Percentiles rank a stretch among this genome's conserved stretches.
Conservation (phyloP, 768 basidiomycete genomes). For the Mycena maculata region DNA sequence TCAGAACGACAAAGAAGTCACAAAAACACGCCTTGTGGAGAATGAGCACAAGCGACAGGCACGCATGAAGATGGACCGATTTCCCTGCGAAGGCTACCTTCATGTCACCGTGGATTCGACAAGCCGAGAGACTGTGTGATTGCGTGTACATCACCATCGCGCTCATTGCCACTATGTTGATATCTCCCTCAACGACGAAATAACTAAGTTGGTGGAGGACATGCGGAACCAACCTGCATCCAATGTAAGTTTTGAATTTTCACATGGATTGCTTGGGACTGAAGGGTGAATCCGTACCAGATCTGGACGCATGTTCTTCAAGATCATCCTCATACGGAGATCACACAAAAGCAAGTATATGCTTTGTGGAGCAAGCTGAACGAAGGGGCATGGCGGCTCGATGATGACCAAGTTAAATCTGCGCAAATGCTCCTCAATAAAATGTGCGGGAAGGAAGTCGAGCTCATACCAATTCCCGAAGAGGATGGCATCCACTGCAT, state of each 20-base stretch:
- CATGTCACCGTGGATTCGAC: no score
- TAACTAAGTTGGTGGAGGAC: no score
- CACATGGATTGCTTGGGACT: not conserved
- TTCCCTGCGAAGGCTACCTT: no score
- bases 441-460: not conserved
- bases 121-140: no score
- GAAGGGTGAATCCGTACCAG: not conserved
- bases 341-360: slow-evolving; percentile 6
- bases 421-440: not conserved
- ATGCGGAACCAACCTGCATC: no score
- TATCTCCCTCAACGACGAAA: no score
- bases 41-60: not conserved
- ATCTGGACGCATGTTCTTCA: slow-evolving; percentile 1
- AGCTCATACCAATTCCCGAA: not conserved
- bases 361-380: not conserved
- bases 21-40: not conserved
- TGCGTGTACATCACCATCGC: not conserved
- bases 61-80: not conserved
- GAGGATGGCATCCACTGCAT: not conserved
- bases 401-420: slow-evolving; percentile 9
- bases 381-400: not conserved
- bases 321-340: not conserved
- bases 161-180: not conserved
- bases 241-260: no score
- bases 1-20: not conserved